A percentile compares a stretch with the other conserved stretches of the same genome.
phyloP scores from a whole-genome alignment of 129 eudicot genomes.

The carrot (Daucus carota) region DH1_v3.0 NC_030386.2:14058501-14059000 shows the following conservation, averaged over 20 bases:
- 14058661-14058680: not conserved
- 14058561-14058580: conserved; percentile 48
- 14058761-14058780: not conserved
- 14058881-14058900: not conserved
- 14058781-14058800: not conserved
- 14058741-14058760: not conserved
- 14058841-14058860: not conserved
- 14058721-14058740: not conserved
- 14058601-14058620: conserved; percentile 13
- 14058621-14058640: conserved; percentile 10
- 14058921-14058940: not conserved
- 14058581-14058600: conserved; percentile 46
- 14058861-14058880: not conserved
- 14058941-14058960: not conserved
- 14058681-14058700: not conserved
- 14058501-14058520: not conserved
- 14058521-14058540: not conserved
- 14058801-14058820: not conserved
- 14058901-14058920: not conserved
- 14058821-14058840: not conserved
- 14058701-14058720: not conserved
- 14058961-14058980: not conserved
- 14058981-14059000: not conserved
- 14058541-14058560: conserved; percentile 96
- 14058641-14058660: not conserved